phyloP scores from a whole-genome alignment of 2,329 filamentous ascomycete species.

The Graphilbum sp. region DNA sequence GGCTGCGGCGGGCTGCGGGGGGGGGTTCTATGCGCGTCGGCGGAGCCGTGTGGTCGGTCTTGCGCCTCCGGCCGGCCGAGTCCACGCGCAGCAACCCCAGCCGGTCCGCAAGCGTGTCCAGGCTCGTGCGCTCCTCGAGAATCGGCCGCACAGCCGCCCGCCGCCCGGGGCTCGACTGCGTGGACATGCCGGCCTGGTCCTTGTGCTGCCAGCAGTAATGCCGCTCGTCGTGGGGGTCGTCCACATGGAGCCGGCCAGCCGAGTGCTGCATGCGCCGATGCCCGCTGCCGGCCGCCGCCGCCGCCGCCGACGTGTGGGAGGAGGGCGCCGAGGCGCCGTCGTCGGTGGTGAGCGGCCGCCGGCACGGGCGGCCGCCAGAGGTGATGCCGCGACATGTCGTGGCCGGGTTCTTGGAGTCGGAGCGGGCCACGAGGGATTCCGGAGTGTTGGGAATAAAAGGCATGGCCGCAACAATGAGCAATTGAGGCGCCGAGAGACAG shows the following conservation, averaged over 20 bases:
- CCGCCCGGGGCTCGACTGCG: conserved; percentile 28
- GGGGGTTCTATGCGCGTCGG: too few species aligned
- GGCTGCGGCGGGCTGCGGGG: conserved; percentile 14
- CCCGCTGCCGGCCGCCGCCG: neutral
- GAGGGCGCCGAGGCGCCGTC: too few species aligned
- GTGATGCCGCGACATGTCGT: conserved; percentile 85
- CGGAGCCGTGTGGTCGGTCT: too few species aligned
- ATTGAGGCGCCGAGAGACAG: too few species aligned
- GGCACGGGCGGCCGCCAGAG: conserved; percentile 64
- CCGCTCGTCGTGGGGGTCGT: conserved; percentile 38
- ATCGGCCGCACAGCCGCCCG: conserved; percentile 30
- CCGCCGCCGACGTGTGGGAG: neutral
- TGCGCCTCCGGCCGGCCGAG: conserved; percentile 4
- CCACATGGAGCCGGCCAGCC: conserved; percentile 21
- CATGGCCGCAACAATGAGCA: too few species aligned
- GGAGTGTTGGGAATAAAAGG: conserved; percentile 58
- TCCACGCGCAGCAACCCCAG: conserved; percentile 56
- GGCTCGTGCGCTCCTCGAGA: conserved; percentile 51
- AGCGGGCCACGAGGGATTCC: conserved; percentile 60
- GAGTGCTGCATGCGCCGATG: too few species aligned
- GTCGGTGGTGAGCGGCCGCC: conserved; percentile 44
- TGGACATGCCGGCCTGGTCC: conserved; percentile 51
- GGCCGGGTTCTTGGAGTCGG: conserved; percentile 69
- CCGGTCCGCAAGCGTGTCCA: conserved; percentile 73
- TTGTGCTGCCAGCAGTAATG: conserved; percentile 93